These are phyloP conservation scores for Pseudopithomyces maydicus DNA, from an alignment of 2,329 filamentous ascomycete genomes.

Conservation along the genomic window DNA sequence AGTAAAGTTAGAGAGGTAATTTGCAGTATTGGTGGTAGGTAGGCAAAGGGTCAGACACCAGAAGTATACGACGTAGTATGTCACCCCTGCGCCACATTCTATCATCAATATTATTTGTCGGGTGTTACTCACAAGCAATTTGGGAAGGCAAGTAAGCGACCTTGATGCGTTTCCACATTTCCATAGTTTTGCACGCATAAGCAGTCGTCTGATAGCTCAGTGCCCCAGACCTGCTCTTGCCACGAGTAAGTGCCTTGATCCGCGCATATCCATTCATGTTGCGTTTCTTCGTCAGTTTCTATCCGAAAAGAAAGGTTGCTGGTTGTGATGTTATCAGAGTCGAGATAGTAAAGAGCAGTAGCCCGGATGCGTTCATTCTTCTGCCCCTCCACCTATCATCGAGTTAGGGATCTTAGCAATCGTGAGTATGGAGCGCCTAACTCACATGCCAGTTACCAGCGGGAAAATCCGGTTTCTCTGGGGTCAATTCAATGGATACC, in stretches of 20 bases:
- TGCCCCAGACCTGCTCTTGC: conserved; percentile 17
- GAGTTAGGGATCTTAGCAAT: background rate
- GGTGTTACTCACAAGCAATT: conserved; percentile 39
- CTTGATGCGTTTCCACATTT: conserved; percentile 51
- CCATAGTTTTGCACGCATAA: conserved; percentile 52
- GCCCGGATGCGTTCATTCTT: conserved; percentile 68
- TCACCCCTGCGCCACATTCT: background rate
- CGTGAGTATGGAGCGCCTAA: background rate
- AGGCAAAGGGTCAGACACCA: background rate
- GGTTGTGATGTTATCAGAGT: conserved; percentile 62
- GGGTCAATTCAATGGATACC: conserved; percentile 63
- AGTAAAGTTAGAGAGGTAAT: background rate
- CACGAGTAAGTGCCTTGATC: conserved; percentile 11
- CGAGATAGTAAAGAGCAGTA: conserved; percentile 66
- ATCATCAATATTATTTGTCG: background rate
- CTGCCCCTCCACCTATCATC: conserved; percentile 21
- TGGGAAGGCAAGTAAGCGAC: conserved; percentile 62
- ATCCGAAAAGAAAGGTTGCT: conserved; percentile 21
- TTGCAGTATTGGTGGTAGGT: background rate
- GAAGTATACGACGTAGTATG: background rate
- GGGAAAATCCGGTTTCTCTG: conserved; percentile 60
- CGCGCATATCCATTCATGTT: background rate
- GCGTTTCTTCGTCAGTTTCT: conserved; percentile 10
- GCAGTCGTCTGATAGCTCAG: background rate
- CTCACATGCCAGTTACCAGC: conserved; percentile 58